phyloP scores from a whole-genome alignment of 768 basidiomycete species.

The Tricholoma saponaceum region DNA sequence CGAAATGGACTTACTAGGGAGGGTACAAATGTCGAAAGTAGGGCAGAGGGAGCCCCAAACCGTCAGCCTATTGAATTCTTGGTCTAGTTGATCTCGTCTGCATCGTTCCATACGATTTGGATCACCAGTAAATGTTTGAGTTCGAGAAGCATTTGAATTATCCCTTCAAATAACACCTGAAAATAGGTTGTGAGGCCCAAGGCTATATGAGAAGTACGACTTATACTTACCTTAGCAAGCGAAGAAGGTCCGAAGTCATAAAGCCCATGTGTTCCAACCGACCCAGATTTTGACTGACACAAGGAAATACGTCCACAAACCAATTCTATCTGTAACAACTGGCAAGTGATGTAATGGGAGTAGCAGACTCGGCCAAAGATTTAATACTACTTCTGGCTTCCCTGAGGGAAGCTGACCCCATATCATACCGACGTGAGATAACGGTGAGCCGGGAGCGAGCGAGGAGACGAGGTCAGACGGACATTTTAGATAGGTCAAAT shows the following conservation, averaged over 20 bases:
- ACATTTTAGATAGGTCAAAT: not conserved
- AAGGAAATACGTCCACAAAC: not conserved
- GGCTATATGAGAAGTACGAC: not conserved
- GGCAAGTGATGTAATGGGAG: not conserved
- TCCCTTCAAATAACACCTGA: not conserved
- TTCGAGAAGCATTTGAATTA: not conserved
- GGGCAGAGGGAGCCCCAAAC: not conserved
- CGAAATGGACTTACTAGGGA: not conserved
- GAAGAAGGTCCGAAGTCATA: not conserved
- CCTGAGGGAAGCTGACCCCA: not conserved
- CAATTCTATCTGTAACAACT: not conserved
- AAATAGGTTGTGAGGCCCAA: not conserved
- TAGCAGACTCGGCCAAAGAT: not conserved
- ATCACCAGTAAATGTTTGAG: not conserved
- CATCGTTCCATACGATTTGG: not conserved
- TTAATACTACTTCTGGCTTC: not conserved
- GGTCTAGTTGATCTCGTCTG: not conserved
- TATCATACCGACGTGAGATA: not conserved
- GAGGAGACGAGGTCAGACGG: not conserved
- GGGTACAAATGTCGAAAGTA: not conserved
- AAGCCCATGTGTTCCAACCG: not conserved
- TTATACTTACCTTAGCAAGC: not conserved
- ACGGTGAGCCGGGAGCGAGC: not conserved
- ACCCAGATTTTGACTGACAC: not conserved
- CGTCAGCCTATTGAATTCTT: not conserved